Base-by-base conservation (phyloP, 305 asterid species). In the Solanum hybrid region DNA sequence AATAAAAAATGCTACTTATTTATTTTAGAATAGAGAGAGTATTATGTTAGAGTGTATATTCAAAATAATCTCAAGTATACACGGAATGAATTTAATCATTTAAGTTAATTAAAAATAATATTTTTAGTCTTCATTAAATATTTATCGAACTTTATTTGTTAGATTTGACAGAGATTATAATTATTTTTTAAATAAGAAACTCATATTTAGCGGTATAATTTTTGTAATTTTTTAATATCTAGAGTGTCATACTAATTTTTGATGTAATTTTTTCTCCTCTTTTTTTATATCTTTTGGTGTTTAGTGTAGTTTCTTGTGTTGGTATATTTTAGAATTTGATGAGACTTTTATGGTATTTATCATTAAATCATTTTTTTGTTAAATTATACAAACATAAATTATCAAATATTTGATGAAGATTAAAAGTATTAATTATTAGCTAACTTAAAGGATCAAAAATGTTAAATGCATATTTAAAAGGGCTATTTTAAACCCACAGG, bases 161-260 rank as follows among this genome's bases (percentile, higher is more conserved):
- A 69, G 75, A 24, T 69, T 69, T 69, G 75, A 69, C 0, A 4
- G 31, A 24, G 13, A 69, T 24, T 24, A 4, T 24, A 13, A 64
- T 64, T 64, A 17, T 56, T 56, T 8, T 64, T 64, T 60, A 0
- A 17, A 60, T 19, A 19, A 60, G 11, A 8, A 60, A 60, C 71
- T 69, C 75, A 69, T 24, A 10, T 10, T 69, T 69, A n/a, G 7
- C 27, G 75, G 4, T 66, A 10, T n/a, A 24, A 10, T 69, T 69
- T 69, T 24, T n/a, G 3, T n/a, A 10, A 4, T 24, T 69, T 66
- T 69, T n/a, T n/a, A n/a, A 0, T 24, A 24, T 66, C 14, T 66
- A n/a, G 29, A n/a, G 29, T 0, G 75, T 66, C 6, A 0, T 66
- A 66, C 75, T 0, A 10, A 2, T 66, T 64, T 64, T 22, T 64